These are phyloP conservation scores for Colletotrichum tamarilloi DNA, from an alignment of 2,329 filamentous ascomycete genomes.

Conservation along the genomic window DNA sequence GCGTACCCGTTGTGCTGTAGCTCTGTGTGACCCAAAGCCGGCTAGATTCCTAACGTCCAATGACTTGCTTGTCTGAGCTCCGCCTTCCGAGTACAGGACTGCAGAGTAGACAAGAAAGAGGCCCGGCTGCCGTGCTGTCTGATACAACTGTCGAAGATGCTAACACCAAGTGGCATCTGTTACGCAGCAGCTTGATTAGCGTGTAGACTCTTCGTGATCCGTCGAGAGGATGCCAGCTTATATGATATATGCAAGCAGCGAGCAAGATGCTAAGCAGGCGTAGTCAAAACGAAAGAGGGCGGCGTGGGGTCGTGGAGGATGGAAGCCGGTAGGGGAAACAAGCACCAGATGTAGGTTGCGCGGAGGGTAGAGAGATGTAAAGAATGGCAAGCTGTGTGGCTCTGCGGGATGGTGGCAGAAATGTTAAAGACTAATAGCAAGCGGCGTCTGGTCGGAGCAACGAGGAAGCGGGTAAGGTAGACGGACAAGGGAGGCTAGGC, in stretches of 20 bases:
- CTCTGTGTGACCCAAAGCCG: constrained; percentile 26
- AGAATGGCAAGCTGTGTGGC: constrained; percentile 20
- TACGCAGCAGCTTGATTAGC: constrained; percentile 28
- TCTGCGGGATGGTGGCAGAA: constrained; percentile 29
- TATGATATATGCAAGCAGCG: not conserved
- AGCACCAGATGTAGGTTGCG: not conserved
- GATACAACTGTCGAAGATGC: not conserved
- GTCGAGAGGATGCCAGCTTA: constrained; percentile 8
- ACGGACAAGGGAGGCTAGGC: constrained; percentile 39
- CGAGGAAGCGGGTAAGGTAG: constrained; percentile 38
- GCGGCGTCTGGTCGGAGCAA: constrained; percentile 28
- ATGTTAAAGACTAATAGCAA: constrained; percentile 14
- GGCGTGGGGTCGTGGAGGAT: not conserved
- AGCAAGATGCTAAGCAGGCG: constrained; percentile 3
- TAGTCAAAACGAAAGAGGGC: not conserved
- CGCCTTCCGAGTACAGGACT: constrained; percentile 17
- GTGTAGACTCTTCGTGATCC: not conserved
- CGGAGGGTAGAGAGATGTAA: constrained; percentile 24
- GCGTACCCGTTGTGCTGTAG: constrained; percentile 20
- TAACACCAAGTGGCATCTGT: constrained; percentile 18
- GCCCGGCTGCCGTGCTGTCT: constrained; percentile 7
- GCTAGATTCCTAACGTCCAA: constrained; percentile 15
- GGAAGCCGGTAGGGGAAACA: not conserved
- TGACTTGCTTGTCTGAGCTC: constrained; percentile 17
- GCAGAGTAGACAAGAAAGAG: not conserved